Evolutionary conservation across 1,284 basidiomycete species (phyloP), one percentile per base, ranked within the genome.

Genomic region (Puccinia triticina): DNA sequence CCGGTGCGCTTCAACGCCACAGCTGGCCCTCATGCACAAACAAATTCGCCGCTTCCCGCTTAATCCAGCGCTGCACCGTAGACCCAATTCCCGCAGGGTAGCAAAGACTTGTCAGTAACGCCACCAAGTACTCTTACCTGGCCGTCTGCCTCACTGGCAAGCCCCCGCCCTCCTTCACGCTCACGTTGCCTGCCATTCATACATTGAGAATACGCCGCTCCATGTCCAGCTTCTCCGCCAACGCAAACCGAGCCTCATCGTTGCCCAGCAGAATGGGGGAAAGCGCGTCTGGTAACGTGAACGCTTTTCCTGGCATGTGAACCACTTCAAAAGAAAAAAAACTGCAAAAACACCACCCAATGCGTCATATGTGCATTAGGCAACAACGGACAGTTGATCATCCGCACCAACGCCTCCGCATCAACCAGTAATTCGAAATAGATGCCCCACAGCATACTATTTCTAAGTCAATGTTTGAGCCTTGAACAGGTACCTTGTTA

Each of bases 301-400:
- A 78, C 0, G 40, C 43, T 23, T 78, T 78, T 8, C 64, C 77
- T 23, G 40, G 46, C 4, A 67, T 50, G 23, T 78, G 77, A 34
- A 78, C 29, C n/a, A 69, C 43, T 50, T 71, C 40, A 66, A 78
- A 69, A 11, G 57, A 77, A 46, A 77, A n/a, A 77, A 4, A 74
- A 37, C 48, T 74, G 72, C 7, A 74, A 10, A 5, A 16, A 74
- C 53, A 34, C 57, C 40, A 77, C 59, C 75, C 57, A 77, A 1
- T 59, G 7, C 2, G 75, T 77, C 57, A 77, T 77, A 4, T 37
- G 50, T 16, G 71, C 71, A 73, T 73, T 66, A 59, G 64, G 64
- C 1, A 66, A 16, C 1, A 16, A 66, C 1, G 32, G 69, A 71
- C n/a, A 71, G 29, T 71, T 71, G 46, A 71, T 71, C 69, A 71